A percentile compares a stretch with the other conserved stretches of the same genome.
Evolutionary conservation across 352 stramenopile species (phyloP).

Genomic region (Pythium sp.): DNA sequence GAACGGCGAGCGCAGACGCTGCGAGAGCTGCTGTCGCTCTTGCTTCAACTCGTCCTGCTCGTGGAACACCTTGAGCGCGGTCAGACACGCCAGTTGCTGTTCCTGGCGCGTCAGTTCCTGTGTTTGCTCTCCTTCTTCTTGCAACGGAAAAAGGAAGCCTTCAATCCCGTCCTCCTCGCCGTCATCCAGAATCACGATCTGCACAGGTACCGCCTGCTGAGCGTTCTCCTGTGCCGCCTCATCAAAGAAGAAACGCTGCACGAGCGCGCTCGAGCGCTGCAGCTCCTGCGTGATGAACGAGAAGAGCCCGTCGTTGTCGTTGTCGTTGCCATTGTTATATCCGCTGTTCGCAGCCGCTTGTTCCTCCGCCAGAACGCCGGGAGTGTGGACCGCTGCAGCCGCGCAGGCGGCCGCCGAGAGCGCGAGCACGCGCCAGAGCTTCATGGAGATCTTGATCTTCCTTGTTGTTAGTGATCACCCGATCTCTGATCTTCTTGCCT

Average conservation of each 20-base stretch:
- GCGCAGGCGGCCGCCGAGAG: constrained; percentile 21
- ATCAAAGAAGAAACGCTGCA: constrained; percentile 18
- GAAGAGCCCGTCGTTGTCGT: constrained; percentile 10
- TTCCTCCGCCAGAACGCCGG: neutral
- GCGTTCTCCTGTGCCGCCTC: neutral
- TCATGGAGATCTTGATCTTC: constrained; percentile 31
- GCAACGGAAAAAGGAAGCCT: neutral
- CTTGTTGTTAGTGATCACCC: neutral
- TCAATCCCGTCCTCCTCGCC: constrained; percentile 19
- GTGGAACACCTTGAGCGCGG: constrained; percentile 41
- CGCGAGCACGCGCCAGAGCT: constrained; percentile 75
- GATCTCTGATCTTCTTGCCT: neutral
- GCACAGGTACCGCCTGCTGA: constrained; percentile 11
- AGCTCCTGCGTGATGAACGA: constrained; percentile 14
- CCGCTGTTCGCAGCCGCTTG: neutral
- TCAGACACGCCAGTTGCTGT: constrained; percentile 41
- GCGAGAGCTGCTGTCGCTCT: constrained; percentile 26
- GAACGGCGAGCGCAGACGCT: constrained; percentile 38
- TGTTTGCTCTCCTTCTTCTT: neutral
- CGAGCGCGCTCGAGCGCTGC: constrained; percentile 10
- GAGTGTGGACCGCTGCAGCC: too few species aligned
- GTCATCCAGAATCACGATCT: constrained; percentile 30
- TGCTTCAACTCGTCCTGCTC: constrained; percentile 38
- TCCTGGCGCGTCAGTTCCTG: constrained; percentile 24
- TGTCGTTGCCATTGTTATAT: neutral